Conservation (phyloP, 148 eudicot genomes). For the Cornus florida region DNA sequence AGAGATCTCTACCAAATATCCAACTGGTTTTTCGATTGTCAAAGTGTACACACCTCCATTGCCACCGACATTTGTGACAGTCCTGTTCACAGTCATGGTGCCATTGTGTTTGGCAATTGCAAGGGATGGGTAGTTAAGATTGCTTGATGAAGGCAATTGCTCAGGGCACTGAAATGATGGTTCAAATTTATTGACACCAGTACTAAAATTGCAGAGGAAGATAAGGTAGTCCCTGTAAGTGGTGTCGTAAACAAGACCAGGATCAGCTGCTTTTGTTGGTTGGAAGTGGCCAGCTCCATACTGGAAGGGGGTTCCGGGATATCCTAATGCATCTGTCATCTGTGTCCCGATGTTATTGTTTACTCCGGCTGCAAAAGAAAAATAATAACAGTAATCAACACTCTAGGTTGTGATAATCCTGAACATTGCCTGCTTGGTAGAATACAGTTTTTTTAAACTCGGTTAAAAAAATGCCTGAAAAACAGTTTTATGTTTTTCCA, state of each 20-base stretch:
- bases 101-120: constrained; percentile 6
- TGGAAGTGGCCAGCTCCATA: constrained; percentile 22
- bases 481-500: too few species aligned
- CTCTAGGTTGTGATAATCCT: background rate
- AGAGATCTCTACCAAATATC: constrained; percentile 14
- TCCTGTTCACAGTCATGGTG: constrained; percentile 4
- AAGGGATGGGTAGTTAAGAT: constrained; percentile 25
- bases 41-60: background rate
- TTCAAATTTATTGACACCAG: background rate
- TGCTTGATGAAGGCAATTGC: constrained; percentile 5
- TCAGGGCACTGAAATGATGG: constrained; percentile 15
- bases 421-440: too few species aligned
- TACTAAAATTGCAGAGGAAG: constrained; percentile 16
- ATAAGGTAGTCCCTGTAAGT: constrained; percentile 20
- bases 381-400: background rate
- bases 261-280: constrained; percentile 15
- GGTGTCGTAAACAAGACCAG: constrained; percentile 24
- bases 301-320: constrained; percentile 17
- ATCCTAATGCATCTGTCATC: constrained; percentile 8
- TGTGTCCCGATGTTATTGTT: constrained; percentile 5
- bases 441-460: too few species aligned
- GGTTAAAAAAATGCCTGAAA: too few species aligned
- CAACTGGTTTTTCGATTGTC: background rate
- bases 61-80: constrained; percentile 16
- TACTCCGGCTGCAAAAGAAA: constrained; percentile 10